phyloP scores from a whole-genome alignment of 257 asterid genomes.

The Buddleja alternifolia region DNA sequence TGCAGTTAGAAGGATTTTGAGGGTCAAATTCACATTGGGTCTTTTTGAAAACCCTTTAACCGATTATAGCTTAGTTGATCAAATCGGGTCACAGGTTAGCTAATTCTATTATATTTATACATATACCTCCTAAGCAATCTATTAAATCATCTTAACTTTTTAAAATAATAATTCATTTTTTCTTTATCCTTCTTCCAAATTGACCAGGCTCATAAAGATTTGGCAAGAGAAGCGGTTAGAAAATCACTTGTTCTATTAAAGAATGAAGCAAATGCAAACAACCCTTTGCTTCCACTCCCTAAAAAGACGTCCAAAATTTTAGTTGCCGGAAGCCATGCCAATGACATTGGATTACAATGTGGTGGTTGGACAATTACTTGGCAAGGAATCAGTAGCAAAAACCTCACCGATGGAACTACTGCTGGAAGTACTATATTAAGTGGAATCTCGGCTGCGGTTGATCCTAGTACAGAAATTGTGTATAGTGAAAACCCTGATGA shows the following conservation, averaged over 20 bases:
- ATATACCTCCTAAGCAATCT: too few relatives aligned
- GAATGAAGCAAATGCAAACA: slow-evolving; percentile 24
- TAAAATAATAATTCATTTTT: not conserved
- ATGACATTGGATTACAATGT: slow-evolving; percentile 37
- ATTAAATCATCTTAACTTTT: too few relatives aligned
- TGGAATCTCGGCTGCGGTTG: slow-evolving; percentile 39
- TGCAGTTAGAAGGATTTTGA: slow-evolving; percentile 63
- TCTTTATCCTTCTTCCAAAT: not conserved
- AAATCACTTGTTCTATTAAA: slow-evolving; percentile 40
- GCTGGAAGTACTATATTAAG: slow-evolving; percentile 53
- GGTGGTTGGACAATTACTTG: slow-evolving; percentile 49
- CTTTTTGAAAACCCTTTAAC: slow-evolving; percentile 65
- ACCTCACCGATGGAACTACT: slow-evolving; percentile 26
- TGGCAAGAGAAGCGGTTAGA: slow-evolving; percentile 40
- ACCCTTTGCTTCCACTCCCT: slow-evolving; percentile 32
- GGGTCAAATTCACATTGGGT: slow-evolving; percentile 62
- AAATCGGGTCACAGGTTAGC: slow-evolving; percentile 53
- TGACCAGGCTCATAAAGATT: slow-evolving; percentile 30
- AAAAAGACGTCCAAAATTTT: slow-evolving; percentile 30
- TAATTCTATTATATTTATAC: too few relatives aligned
- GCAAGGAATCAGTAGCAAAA: slow-evolving; percentile 52
- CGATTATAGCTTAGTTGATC: slow-evolving; percentile 45
- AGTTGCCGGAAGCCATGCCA: slow-evolving; percentile 42
- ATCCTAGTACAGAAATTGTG: slow-evolving; percentile 44
- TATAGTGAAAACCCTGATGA: slow-evolving; percentile 36